Evolutionary conservation across 371 early-diverging fungal genomes (phyloP), one percentile per base, ranked within the genome.

Genomic region (Coemansia sp.): DNA sequence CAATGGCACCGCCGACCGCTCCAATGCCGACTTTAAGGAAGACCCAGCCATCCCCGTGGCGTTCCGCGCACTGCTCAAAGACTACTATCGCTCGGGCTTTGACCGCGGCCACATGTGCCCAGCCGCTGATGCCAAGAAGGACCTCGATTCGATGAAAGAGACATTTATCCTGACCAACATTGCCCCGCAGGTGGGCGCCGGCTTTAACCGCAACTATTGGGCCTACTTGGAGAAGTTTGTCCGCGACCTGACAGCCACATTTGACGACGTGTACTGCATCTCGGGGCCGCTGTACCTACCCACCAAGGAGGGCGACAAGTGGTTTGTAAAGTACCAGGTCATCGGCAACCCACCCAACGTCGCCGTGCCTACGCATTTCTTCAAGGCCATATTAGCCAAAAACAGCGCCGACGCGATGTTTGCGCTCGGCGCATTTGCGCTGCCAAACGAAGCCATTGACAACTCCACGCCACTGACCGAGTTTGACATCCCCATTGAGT

Each of bases 321-420:
- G 81, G 70, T 89, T 89, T 59, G 89, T 94, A 38, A 87, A 87
- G 55, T 93, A 94, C 67, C 88, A 96, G 78, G 87, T 95, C 54
- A 90, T 96, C 54, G 95, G 95, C 3, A 83, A 86, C 51, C 88
- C 92, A 16, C 92, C 93, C 55, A 92, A 92, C 55, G 86, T 91
- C 20, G 93, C 92, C 10, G 96, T 96, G 2, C 96, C 96, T 3
- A 95, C 94, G 3, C 94, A 94, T 63, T 93, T 94, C 69, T 96
- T 85, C 81, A 96, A 96, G 80, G 87, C 89, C 41, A 85, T 92
- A 51, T 57, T 92, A 77, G 81, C 83, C 4, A 81, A 81, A 31
- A 79, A 84, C 38, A 70, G 66, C 14, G 38, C 52, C 39, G 76
- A 76, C 16, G 26, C n/a, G 0, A 66, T 71, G 20, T 62, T 76